Conservation (phyloP, 2,329 filamentous ascomycete species). For the Stenocarpella maydis region DNA sequence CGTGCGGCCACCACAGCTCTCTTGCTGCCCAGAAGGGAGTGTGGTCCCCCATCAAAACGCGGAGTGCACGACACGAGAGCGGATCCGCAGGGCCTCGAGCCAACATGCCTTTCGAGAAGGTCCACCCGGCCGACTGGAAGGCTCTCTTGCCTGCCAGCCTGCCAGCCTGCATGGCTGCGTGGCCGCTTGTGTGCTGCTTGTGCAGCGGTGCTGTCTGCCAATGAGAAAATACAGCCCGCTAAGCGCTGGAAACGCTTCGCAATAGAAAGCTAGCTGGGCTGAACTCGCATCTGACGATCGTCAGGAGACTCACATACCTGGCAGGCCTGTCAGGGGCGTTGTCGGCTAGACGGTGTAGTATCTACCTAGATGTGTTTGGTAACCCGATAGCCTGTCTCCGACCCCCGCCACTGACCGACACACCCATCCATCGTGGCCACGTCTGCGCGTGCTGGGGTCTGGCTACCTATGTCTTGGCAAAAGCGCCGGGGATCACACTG, state of each 20-base stretch:
- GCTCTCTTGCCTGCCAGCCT: too few relatives aligned
- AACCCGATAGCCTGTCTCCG: constrained; percentile 18
- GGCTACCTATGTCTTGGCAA: neutral
- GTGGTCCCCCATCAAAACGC: constrained; percentile 13
- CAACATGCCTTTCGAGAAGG: constrained; percentile 3
- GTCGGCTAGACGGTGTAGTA: constrained; percentile 16
- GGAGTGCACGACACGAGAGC: constrained; percentile 26
- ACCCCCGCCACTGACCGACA: constrained; percentile 5
- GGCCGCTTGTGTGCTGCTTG: constrained; percentile 21
- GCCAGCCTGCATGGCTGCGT: constrained; percentile 23
- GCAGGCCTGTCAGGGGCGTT: constrained; percentile 14
- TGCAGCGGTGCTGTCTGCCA: constrained; percentile 28
- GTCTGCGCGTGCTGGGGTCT: constrained; percentile 1
- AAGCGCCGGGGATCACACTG: neutral
- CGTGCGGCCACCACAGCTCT: neutral
- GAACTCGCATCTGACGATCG: constrained; percentile 33
- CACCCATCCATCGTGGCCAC: constrained; percentile 1
- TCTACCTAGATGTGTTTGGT: neutral
- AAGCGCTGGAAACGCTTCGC: constrained; percentile 33
- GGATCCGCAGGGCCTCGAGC: constrained; percentile 25
- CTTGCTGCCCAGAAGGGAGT: constrained; percentile 19
- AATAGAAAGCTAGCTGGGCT: constrained; percentile 15
- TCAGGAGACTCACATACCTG: constrained; percentile 31
- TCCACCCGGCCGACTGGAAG: constrained; percentile 16
- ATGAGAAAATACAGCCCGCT: constrained; percentile 33